Evolutionary conservation across 2,329 filamentous ascomycete genomes (phyloP).

Genomic region (Cladobotryum protrusum): DNA sequence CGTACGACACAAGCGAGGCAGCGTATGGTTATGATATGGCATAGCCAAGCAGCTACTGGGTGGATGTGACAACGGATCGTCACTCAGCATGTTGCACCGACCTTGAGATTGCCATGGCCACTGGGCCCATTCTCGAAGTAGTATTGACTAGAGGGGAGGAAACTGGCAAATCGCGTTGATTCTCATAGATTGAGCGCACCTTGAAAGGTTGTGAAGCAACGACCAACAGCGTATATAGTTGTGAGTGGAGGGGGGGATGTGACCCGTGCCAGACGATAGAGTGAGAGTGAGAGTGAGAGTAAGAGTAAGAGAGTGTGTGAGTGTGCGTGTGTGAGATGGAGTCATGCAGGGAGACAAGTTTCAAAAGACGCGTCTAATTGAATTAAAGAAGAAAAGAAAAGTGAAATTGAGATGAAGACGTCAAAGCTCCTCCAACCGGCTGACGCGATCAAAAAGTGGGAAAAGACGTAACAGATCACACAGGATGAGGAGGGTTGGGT

Average conservation of each 20-base stretch:
- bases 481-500: too few relatives aligned
- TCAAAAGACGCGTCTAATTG: too few relatives aligned
- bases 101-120: slow-evolving; percentile 5
- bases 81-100: slow-evolving; percentile 6
- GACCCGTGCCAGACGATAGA: neutral
- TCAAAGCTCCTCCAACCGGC: too few relatives aligned
- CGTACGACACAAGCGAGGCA: too few relatives aligned
- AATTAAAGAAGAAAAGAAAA: too few relatives aligned
- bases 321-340: neutral
- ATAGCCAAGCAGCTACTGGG: too few relatives aligned
- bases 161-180: slow-evolving; percentile 4
- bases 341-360: too few relatives aligned
- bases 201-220: slow-evolving; percentile 1
- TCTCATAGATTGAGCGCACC: slow-evolving; percentile 1
- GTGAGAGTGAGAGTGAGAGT: neutral
- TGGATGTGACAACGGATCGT: too few relatives aligned
- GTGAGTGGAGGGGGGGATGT: neutral
- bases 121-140: neutral
- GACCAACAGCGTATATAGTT: neutral
- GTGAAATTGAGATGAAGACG: too few relatives aligned
- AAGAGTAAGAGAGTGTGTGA: neutral
- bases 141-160: neutral
- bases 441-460: too few relatives aligned
- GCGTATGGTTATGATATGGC: too few relatives aligned
- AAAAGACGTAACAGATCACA: too few relatives aligned